Evolutionary conservation across 345 rosid species (phyloP), one percentile per base, ranked within the genome.

Genomic region (Cardamine resedifolia): DNA sequence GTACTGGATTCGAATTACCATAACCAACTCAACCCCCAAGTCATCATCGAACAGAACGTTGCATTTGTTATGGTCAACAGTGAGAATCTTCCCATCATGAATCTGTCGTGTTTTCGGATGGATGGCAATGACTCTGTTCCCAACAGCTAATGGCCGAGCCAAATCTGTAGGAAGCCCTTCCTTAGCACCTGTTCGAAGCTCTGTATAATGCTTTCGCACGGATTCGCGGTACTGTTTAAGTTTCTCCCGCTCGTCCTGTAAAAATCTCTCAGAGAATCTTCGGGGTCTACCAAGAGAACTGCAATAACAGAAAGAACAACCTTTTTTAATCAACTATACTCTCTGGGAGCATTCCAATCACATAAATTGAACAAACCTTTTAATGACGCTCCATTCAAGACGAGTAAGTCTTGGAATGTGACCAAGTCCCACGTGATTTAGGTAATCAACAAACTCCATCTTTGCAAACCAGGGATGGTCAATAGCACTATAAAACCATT

Each of bases 241-340:
- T 79, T 96, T 96, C 79, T 84, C 86, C 76, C 85, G 85, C 78
- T 96, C 99, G 75, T 92, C 97, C 63, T 71, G 72, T 49, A 90
- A 79, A 81, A 96, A 92, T 60, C 87, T 82, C 69, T 85, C 90
- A 59, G 97, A 96, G 75, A 96, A 89, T 82, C 99, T 86, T 68
- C 99, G 86, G 24, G 98, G 98, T 77, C 85, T 90, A 58, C 99
- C 99, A 81, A 96, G 97, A 68, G 99, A 96, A 79, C 99, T 95
- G 88, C 83, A 81, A 51, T 41, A 70, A 28, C 30, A 59, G 67
- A 58, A 51, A 23, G 57, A 49, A 5, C 50, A 50, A 59, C 33
- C 57, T 24, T 49, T 58, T 24, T 43, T 10, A 19, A 55, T 63
- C 63, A 68, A 61, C 18, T 34, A 18, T 14, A 34, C 63, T 62